These are phyloP conservation scores for carrot (Daucus carota) DNA, from an alignment of 129 eudicot genomes.

Conservation along the genomic window DNA sequence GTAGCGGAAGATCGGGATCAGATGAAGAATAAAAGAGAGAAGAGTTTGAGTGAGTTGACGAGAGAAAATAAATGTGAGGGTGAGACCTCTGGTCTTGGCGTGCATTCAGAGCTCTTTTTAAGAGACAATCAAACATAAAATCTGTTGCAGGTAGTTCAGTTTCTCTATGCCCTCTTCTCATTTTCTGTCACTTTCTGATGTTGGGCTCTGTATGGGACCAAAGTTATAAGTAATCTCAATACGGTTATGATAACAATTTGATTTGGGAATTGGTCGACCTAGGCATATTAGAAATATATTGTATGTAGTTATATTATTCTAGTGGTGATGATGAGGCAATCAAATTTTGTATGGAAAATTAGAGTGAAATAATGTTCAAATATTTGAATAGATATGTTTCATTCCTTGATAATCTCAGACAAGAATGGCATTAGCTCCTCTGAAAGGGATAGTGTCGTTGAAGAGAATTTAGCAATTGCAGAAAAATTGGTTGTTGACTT, in stretches of 20 bases:
- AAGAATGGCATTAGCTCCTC: neutral
- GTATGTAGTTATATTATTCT: neutral
- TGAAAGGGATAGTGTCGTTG: neutral
- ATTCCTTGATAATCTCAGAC: slow-evolving; percentile 8
- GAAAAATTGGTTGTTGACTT: slow-evolving; percentile 15
- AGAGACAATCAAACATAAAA: slow-evolving; percentile 9
- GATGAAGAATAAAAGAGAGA: slow-evolving; percentile 28
- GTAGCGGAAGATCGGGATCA: slow-evolving; percentile 23
- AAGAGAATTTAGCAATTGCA: slow-evolving; percentile 7
- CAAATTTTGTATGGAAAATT: neutral
- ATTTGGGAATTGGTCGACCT: neutral
- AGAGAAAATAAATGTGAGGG: slow-evolving; percentile 29
- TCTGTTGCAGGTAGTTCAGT: slow-evolving; percentile 34
- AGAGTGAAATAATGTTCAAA: no score
- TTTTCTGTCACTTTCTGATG: neutral
- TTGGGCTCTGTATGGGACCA: neutral
- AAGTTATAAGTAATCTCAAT: neutral
- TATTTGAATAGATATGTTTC: neutral
- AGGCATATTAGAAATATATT: neutral
- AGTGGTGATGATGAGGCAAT: neutral
- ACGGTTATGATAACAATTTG: neutral
- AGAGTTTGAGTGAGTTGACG: slow-evolving; percentile 27
- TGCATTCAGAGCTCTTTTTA: slow-evolving; percentile 30
- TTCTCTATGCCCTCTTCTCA: neutral
- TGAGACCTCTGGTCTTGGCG: slow-evolving; percentile 24